These are phyloP conservation scores for Pseudogymnoascus sp. DNA, from an alignment of 2,329 filamentous ascomycete genomes.

Conservation along the genomic window DNA sequence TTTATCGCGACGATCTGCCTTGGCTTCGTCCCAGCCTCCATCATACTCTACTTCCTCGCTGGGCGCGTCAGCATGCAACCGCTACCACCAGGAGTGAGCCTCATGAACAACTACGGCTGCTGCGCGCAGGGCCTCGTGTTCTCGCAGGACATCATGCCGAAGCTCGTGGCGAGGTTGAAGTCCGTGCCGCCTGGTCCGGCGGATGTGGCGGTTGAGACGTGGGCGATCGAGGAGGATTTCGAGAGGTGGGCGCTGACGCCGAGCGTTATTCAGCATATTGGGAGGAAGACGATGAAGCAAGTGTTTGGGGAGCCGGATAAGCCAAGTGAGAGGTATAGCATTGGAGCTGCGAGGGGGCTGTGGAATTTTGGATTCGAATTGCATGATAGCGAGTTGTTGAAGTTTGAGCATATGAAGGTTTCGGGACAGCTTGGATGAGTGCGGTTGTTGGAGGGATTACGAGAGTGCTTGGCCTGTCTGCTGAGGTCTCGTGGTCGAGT, in stretches of 20 bases:
- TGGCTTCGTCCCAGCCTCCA: constrained; percentile 13
- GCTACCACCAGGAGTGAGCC: constrained; percentile 21
- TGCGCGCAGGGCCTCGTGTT: constrained; percentile 35
- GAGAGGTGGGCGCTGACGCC: constrained; percentile 34
- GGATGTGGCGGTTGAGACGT: constrained; percentile 32
- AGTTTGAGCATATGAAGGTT: constrained; percentile 5
- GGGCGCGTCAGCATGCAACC: constrained; percentile 16
- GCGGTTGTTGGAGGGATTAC: neutral
- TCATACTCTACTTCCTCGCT: constrained; percentile 16
- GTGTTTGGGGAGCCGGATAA: constrained; percentile 11
- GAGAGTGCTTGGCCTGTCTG: neutral
- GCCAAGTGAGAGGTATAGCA: neutral
- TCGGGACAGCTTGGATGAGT: neutral
- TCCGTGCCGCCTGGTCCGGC: constrained; percentile 21
- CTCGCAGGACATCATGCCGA: constrained; percentile 20
- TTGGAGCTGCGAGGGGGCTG: constrained; percentile 9
- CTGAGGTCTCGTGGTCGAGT: neutral
- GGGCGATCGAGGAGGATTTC: constrained; percentile 25
- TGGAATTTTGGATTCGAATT: constrained; percentile 19
- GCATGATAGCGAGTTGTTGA: constrained; percentile 1
- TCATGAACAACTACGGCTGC: constrained; percentile 35
- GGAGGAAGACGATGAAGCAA: constrained; percentile 20
- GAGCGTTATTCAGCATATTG: constrained; percentile 34
- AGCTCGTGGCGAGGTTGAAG: constrained; percentile 23
- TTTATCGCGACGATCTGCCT: constrained; percentile 10